A percentile compares a stretch with the other conserved stretches of the same genome.
Conservation (phyloP, 208 protist genomes). For the Crithidia bombi region DNA sequence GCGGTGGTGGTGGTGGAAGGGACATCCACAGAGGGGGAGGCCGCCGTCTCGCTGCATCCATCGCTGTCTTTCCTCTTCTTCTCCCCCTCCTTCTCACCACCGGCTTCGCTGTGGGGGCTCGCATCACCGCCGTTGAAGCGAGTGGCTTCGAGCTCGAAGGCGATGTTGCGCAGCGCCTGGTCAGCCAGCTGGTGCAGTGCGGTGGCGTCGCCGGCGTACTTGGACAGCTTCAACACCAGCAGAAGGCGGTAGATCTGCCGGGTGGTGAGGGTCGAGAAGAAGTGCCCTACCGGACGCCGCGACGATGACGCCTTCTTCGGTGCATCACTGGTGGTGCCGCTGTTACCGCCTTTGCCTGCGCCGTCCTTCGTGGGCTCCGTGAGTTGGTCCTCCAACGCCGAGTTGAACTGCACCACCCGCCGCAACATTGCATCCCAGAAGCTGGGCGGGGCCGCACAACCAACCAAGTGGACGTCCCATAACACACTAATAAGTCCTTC, state of each 20-base stretch:
- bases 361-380: neutral
- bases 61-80: neutral
- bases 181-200: constrained; percentile 63
- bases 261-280: constrained; percentile 79
- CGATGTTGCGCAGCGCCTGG: constrained; percentile 77
- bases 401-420: constrained; percentile 58
- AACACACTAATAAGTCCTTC: constrained; percentile 68
- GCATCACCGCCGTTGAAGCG: constrained; percentile 2
- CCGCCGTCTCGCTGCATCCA: neutral
- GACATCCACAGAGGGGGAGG: neutral
- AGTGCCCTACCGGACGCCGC: constrained; percentile 40
- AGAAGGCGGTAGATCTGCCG: constrained; percentile 79
- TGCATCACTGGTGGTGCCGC: neutral
- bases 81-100: no score
- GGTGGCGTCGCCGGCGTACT: constrained; percentile 49
- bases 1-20: neutral
- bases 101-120: neutral
- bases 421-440: constrained; percentile 63
- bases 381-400: constrained; percentile 33
- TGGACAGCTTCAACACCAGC: constrained; percentile 53
- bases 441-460: constrained; percentile 53
- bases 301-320: neutral
- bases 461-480: constrained; percentile 58
- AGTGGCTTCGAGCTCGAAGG: constrained; percentile 65
- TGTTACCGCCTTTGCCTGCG: neutral